Percentiles rank a stretch among this genome's conserved stretches.
Evolutionary conservation across 108 stramenopile genomes (phyloP).

Genomic region (Cyclotella cryptica): DNA sequence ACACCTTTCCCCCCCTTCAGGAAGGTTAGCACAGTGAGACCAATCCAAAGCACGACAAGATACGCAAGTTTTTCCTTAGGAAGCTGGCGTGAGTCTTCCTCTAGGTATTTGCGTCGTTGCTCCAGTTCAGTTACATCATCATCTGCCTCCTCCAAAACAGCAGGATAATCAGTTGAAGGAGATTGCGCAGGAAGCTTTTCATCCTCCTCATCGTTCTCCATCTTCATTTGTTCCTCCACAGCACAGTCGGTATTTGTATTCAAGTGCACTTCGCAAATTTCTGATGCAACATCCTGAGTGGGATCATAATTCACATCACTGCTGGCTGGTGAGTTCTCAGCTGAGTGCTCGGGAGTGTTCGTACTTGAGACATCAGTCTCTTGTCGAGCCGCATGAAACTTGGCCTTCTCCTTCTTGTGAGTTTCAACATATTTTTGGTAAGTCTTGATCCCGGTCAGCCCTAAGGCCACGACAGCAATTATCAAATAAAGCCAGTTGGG

Average conservation of each 20-base stretch:
- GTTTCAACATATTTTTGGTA: conserved; percentile 55
- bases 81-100: conserved; percentile 63
- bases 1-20: conserved; percentile 78
- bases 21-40: conserved; percentile 64
- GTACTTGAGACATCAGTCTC: too few relatives aligned
- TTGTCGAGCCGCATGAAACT: background rate
- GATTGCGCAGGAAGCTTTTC: background rate
- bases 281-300: too few relatives aligned
- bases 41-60: conserved; percentile 60
- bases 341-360: too few relatives aligned
- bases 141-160: background rate
- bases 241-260: too few relatives aligned
- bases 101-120: conserved; percentile 43
- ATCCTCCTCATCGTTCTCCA: conserved; percentile 2
- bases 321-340: too few relatives aligned
- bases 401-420: conserved; percentile 47
- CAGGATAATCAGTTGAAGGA: background rate
- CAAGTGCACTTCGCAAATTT: too few relatives aligned
- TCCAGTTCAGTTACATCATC: conserved; percentile 39
- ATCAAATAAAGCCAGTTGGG: conserved; percentile 70
- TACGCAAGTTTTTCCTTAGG: conserved; percentile 63
- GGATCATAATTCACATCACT: too few relatives aligned
- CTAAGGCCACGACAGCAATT: conserved; percentile 56
- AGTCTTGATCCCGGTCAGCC: conserved; percentile 65
- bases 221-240: too few relatives aligned